Percentiles rank a stretch among this genome's conserved stretches.
Evolutionary conservation across 179 eudicot species (phyloP).

Genomic region (Beta macrorhiza): DNA sequence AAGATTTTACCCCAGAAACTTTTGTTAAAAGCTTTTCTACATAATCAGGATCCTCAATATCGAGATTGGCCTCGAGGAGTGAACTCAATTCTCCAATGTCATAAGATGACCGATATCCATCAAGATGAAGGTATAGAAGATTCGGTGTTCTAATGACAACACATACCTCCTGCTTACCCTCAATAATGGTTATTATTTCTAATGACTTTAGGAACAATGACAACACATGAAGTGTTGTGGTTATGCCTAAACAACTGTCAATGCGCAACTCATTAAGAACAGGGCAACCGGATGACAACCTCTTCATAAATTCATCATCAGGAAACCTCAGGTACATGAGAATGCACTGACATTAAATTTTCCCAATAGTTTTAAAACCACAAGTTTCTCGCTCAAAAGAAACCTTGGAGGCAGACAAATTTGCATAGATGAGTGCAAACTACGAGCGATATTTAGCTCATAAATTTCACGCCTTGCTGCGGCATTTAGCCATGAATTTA

Average conservation of each 20-base stretch:
- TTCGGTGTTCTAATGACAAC: background rate
- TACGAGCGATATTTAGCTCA: constrained; percentile 14
- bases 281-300: background rate
- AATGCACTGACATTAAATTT: background rate
- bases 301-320: background rate
- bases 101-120: background rate
- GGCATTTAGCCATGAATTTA: constrained; percentile 16
- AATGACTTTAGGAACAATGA: background rate
- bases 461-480: constrained; percentile 15
- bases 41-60: background rate
- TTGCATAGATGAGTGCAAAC: background rate
- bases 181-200: background rate
- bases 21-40: background rate
- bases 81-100: background rate
- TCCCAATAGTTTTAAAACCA: constrained; percentile 18
- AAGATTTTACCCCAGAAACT: background rate
- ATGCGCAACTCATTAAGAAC: background rate
- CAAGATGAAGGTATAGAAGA: background rate
- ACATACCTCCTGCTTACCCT: background rate
- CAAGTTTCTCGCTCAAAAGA: constrained; percentile 19
- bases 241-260: background rate
- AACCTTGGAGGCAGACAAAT: constrained; percentile 12
- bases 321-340: constrained; percentile 5
- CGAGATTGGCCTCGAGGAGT: background rate
- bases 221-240: background rate